phyloP scores from a whole-genome alignment of 2,329 filamentous ascomycete genomes.

The Trichoderma guizhouense region DNA sequence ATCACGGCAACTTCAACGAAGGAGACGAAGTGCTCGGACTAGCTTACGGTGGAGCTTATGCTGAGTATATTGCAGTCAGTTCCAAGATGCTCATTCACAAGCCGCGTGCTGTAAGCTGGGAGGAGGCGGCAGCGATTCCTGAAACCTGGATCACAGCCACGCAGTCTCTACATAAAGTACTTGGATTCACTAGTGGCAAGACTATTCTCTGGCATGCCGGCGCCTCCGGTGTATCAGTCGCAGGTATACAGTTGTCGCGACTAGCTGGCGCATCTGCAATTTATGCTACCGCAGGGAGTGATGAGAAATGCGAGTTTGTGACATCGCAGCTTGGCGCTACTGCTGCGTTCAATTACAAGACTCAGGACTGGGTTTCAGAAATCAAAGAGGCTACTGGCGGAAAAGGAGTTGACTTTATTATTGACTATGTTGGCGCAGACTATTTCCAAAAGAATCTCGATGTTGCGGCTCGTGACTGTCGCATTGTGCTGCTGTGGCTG shows the following conservation, averaged over 20 bases:
- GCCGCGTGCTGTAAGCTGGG: not conserved
- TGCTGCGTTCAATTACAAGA: not conserved
- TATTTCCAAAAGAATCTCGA: not conserved
- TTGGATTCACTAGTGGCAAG: not conserved
- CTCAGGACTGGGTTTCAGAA: not conserved
- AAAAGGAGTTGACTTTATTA: not conserved
- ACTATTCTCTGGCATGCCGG: not conserved
- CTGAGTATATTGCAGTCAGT: not conserved
- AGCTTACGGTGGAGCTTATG: not conserved
- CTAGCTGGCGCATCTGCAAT: not conserved
- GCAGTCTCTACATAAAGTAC: not conserved
- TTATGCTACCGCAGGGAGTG: not conserved
- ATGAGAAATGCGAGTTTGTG: not conserved
- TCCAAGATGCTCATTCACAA: not conserved
- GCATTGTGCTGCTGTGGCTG: not conserved
- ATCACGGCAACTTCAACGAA: not conserved
- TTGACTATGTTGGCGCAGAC: not conserved
- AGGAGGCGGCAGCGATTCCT: not conserved
- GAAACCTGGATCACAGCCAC: not conserved
- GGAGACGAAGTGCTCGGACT: not conserved
- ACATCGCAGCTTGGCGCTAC: not conserved
- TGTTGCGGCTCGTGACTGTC: not conserved
- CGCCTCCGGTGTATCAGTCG: not conserved
- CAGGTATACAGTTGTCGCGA: not conserved
- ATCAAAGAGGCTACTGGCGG: not conserved